A percentile compares a stretch with the other conserved stretches of the same genome.
Conservation (phyloP, 306 rosid species). For the Trifolium subterraneum region DNA sequence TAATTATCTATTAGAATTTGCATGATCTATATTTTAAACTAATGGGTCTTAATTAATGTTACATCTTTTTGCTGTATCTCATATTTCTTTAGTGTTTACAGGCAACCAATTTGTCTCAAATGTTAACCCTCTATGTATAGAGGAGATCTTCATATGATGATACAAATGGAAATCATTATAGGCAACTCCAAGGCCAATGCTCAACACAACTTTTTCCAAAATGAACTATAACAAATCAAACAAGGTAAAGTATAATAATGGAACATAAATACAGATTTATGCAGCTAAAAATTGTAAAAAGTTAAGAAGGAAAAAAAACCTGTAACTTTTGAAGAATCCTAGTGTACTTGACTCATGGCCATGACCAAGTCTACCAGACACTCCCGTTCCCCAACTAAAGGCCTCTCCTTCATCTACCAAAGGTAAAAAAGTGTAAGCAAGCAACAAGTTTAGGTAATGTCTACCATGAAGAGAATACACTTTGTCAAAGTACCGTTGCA, state of each 20-base stretch:
- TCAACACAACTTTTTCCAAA: not conserved
- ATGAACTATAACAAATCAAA: constrained; percentile 8
- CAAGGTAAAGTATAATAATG: not conserved
- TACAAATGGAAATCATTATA: not conserved
- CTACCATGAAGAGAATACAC: constrained; percentile 27
- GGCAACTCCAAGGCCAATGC: not conserved
- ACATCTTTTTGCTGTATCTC: not conserved
- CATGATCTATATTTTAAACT: not conserved
- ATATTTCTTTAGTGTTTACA: not conserved
- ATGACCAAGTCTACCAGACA: constrained; percentile 93
- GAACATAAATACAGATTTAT: constrained; percentile 11
- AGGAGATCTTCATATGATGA: not conserved
- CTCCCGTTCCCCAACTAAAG: constrained; percentile 94
- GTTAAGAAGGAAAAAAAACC: constrained; percentile 54
- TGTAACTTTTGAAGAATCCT: constrained; percentile 71
- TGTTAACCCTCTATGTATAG: not conserved
- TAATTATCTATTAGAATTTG: no score
- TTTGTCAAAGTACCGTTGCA: constrained; percentile 8
- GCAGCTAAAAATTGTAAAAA: not conserved
- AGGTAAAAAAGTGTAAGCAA: constrained; percentile 32
- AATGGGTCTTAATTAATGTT: not conserved
- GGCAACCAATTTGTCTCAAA: not conserved
- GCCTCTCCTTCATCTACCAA: constrained; percentile 77
- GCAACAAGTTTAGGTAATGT: not conserved
- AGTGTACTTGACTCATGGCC: constrained; percentile 68